These are phyloP conservation scores for Rhodotorula babjevae DNA, from an alignment of 768 basidiomycete species.

Conservation along the genomic window DNA sequence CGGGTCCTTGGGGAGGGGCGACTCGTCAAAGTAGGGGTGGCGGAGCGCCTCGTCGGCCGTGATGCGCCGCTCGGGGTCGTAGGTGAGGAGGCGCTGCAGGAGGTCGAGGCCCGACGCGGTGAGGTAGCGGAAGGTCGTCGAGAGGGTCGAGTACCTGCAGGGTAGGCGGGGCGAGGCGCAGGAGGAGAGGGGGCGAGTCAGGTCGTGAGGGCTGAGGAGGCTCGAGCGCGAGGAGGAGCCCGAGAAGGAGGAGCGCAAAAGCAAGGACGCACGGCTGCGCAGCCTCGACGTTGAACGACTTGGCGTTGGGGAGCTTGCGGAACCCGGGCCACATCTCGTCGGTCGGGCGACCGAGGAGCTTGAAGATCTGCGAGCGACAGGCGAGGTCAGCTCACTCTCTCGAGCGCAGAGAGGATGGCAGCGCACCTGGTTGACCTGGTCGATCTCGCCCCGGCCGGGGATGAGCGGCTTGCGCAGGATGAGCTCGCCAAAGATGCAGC, in stretches of 20 bases:
- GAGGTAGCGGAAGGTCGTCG: constrained; percentile 79
- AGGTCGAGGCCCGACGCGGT: constrained; percentile 79
- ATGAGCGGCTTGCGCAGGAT: constrained; percentile 94
- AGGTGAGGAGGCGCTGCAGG: constrained; percentile 71
- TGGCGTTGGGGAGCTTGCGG: constrained; percentile 68
- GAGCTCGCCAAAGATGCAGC: constrained; percentile 96
- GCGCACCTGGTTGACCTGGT: constrained; percentile 70
- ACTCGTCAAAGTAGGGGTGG: constrained; percentile 79
- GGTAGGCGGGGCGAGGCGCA: too few species aligned
- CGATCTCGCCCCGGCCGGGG: constrained; percentile 91
- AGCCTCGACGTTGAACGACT: constrained; percentile 57
- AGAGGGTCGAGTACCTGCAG: constrained; percentile 53
- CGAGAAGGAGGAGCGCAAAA: background rate
- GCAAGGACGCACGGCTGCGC: constrained; percentile 43
- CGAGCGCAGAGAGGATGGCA: background rate
- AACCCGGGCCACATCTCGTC: constrained; percentile 81
- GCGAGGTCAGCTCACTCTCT: background rate
- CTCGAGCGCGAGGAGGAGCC: background rate
- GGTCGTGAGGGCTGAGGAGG: background rate
- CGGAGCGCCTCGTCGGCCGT: constrained; percentile 81
- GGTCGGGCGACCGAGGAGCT: constrained; percentile 88
- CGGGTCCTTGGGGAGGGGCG: constrained; percentile 90
- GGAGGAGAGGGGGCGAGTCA: background rate
- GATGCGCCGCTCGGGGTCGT: constrained; percentile 81
- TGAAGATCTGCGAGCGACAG: constrained; percentile 63